A percentile compares a stretch with the other conserved stretches of the same genome.
Conservation (phyloP, 2,329 filamentous ascomycete species). For the Arthrinium phaeospermum region DNA sequence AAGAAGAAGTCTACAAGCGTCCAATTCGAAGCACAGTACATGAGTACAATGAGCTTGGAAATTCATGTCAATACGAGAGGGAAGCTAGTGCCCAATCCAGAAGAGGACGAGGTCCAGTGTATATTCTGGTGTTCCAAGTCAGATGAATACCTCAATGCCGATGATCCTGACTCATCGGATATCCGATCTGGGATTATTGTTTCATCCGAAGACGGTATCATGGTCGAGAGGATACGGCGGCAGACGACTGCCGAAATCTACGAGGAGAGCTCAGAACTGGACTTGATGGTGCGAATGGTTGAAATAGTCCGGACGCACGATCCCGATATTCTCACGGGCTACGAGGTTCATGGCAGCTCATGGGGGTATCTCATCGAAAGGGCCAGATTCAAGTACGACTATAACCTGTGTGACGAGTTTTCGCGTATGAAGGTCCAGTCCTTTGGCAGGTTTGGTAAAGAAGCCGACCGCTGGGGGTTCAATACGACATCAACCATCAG, state of each 20-base stretch:
- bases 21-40: constrained; percentile 86
- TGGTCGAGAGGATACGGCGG: constrained; percentile 66
- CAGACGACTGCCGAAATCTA: constrained; percentile 69
- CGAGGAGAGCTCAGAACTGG: constrained; percentile 80
- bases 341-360: constrained; percentile 89
- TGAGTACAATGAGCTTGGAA: constrained; percentile 96
- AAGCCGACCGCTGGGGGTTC: constrained; percentile 90
- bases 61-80: constrained; percentile 88
- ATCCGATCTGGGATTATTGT: constrained; percentile 75
- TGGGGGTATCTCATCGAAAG: constrained; percentile 97
- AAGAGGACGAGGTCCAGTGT: constrained; percentile 85
- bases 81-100: constrained; percentile 83
- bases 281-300: constrained; percentile 83
- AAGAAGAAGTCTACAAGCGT: constrained; percentile 76
- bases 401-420: constrained; percentile 88
- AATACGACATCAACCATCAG: constrained; percentile 90
- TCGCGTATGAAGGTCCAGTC: constrained; percentile 86
- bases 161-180: constrained; percentile 50
- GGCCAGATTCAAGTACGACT: constrained; percentile 84
- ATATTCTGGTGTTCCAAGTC: constrained; percentile 91
- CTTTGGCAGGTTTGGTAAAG: constrained; percentile 83
- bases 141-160: constrained; percentile 65
- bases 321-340: constrained; percentile 92
- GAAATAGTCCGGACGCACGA: constrained; percentile 84
- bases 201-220: constrained; percentile 65